A percentile compares a stretch with the other conserved stretches of the same genome.
These are phyloP conservation scores for Quercus wislizeni DNA, from an alignment of 306 rosid species.

Conservation along the genomic window DNA sequence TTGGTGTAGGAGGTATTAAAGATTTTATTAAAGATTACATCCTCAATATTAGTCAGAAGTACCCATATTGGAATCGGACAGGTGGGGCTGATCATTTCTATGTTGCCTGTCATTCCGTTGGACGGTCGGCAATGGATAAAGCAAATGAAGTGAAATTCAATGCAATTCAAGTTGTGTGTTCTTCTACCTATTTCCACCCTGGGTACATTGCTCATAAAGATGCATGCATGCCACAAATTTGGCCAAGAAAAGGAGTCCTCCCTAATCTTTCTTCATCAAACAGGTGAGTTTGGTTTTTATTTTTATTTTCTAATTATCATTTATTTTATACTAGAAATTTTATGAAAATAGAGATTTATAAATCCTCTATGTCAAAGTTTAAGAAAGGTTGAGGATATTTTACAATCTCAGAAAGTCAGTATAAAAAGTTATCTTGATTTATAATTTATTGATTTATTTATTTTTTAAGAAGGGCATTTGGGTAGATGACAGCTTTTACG, in stretches of 20 bases:
- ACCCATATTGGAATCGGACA: constrained; percentile 70
- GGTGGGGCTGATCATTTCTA: constrained; percentile 80
- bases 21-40: constrained; percentile 63
- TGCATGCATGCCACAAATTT: constrained; percentile 72
- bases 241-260: constrained; percentile 63
- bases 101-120: constrained; percentile 83
- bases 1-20: constrained; percentile 66
- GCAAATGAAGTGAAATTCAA: constrained; percentile 52
- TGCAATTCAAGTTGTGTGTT: constrained; percentile 75
- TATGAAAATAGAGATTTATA: background rate
- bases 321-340: background rate
- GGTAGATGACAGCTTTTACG: background rate
- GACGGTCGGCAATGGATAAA: constrained; percentile 70
- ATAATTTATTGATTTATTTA: background rate
- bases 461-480: background rate
- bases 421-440: background rate
- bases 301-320: background rate
- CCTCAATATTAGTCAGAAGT: constrained; percentile 43
- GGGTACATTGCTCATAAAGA: constrained; percentile 73
- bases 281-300: constrained; percentile 41
- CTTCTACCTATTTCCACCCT: constrained; percentile 58
- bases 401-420: background rate
- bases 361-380: background rate
- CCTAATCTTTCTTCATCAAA: constrained; percentile 52
- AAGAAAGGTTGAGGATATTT: background rate